These are phyloP conservation scores for Dimocarpus longan DNA, from an alignment of 345 rosid species.

Conservation along the genomic window DNA sequence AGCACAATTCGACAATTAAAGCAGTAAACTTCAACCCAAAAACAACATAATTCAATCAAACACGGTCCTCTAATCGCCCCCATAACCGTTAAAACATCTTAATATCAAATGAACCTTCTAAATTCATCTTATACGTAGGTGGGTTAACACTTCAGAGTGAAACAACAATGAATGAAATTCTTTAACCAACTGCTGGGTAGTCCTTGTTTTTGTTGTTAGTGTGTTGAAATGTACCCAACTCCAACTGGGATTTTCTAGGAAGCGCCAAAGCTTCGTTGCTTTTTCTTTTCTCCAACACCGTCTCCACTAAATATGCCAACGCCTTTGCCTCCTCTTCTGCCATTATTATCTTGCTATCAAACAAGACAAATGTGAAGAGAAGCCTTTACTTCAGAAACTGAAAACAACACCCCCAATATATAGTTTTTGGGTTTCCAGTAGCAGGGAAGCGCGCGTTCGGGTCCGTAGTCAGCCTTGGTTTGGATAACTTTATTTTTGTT, in stretches of 20 bases:
- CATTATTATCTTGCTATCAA: slow-evolving; percentile 30
- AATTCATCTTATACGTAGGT: background rate
- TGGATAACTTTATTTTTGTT: too few relatives aligned
- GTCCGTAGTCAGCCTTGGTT: too few relatives aligned
- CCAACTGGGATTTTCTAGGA: slow-evolving; percentile 68
- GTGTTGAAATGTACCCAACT: slow-evolving; percentile 52
- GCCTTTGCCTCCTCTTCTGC: slow-evolving; percentile 57
- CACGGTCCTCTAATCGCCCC: too few relatives aligned
- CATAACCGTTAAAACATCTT: background rate
- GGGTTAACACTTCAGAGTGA: background rate
- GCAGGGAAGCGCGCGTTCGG: too few relatives aligned
- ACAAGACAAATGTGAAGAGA: too few relatives aligned
- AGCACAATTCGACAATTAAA: background rate
- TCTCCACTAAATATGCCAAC: slow-evolving; percentile 44
- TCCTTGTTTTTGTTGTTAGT: slow-evolving; percentile 46
- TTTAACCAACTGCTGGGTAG: slow-evolving; percentile 60
- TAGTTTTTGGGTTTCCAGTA: too few relatives aligned
- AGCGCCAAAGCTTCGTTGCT: slow-evolving; percentile 75
- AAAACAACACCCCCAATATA: too few relatives aligned
- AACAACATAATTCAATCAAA: background rate
- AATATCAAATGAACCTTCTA: background rate
- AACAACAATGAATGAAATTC: slow-evolving; percentile 29
- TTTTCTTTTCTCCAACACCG: slow-evolving; percentile 23
- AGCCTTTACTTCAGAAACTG: too few relatives aligned
- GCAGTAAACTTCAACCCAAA: background rate